A percentile compares a stretch with the other conserved stretches of the same genome.
Evolutionary conservation across 495 filamentous ascomycete genomes (phyloP).

Genomic region (Aspergillus mulundensis): DNA sequence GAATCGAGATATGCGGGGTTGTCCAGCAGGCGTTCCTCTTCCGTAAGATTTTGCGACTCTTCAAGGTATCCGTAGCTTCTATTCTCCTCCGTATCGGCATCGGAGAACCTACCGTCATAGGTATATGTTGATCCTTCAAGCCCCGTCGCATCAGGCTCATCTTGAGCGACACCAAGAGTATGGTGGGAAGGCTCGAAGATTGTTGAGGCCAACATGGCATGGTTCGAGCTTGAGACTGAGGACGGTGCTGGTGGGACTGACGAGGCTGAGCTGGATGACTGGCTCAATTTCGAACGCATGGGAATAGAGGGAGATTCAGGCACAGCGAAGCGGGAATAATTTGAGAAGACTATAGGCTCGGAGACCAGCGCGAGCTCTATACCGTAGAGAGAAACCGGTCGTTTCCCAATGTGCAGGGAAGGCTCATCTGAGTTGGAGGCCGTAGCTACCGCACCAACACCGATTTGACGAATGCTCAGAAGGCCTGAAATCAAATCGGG

Average conservation of each 20-base stretch:
- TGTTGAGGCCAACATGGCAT: constrained; percentile 41
- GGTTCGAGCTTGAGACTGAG: constrained; percentile 23
- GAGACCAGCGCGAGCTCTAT: constrained; percentile 66
- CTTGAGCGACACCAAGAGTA: neutral
- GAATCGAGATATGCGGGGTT: constrained; percentile 49
- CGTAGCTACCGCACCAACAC: constrained; percentile 60
- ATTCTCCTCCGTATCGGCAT: constrained; percentile 36
- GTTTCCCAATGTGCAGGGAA: constrained; percentile 48
- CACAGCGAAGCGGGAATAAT: constrained; percentile 56
- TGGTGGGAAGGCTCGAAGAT: constrained; percentile 32
- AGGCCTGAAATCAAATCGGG: constrained; percentile 57
- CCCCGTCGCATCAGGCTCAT: neutral
- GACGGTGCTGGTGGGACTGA: constrained; percentile 28
- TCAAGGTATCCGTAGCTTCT: constrained; percentile 26
- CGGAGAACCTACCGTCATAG: constrained; percentile 43
- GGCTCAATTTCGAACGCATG: constrained; percentile 37
- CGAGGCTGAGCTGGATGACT: constrained; percentile 28
- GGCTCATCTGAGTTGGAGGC: constrained; percentile 25
- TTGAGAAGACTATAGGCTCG: constrained; percentile 68
- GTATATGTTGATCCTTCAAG: constrained; percentile 35
- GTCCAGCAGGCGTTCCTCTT: constrained; percentile 37
- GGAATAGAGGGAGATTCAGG: constrained; percentile 54
- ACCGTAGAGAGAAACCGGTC: constrained; percentile 58
- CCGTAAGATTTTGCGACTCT: constrained; percentile 29
- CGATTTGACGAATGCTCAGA: constrained; percentile 61